These are phyloP conservation scores for Trametes hirsuta DNA, from an alignment of 1,284 basidiomycete genomes.

Conservation along the genomic window DNA sequence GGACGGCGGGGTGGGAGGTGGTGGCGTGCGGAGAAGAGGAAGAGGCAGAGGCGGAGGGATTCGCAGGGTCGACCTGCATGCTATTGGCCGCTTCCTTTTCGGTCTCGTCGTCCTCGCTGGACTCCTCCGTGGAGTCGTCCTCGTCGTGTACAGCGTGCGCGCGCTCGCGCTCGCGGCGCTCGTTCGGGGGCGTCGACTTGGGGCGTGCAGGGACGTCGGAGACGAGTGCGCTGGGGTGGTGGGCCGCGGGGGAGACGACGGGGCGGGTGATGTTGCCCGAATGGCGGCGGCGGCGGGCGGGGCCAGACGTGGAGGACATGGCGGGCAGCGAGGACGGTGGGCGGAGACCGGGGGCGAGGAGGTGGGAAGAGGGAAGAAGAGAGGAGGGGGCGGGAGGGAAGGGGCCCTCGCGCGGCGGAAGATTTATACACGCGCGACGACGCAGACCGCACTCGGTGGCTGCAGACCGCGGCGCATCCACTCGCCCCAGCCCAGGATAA, in stretches of 20 bases:
- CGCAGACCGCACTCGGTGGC: neutral
- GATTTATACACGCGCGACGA: neutral
- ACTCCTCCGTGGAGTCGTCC: slow-evolving; percentile 15
- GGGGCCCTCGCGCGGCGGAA: neutral
- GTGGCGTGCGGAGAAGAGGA: slow-evolving; percentile 20
- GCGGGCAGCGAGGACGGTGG: slow-evolving; percentile 2
- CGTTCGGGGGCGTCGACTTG: slow-evolving; percentile 41
- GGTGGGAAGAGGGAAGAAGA: neutral
- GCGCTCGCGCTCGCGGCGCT: slow-evolving; percentile 32
- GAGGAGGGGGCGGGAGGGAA: neutral
- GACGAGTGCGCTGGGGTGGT: slow-evolving; percentile 14
- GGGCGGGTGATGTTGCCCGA: slow-evolving; percentile 37
- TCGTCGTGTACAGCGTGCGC: slow-evolving; percentile 9
- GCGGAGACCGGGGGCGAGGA: neutral
- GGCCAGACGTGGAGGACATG: slow-evolving; percentile 22
- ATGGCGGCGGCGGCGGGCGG: slow-evolving; percentile 38
- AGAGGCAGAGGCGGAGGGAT: slow-evolving; percentile 17
- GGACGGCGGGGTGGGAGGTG: slow-evolving; percentile 17
- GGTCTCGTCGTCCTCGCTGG: slow-evolving; percentile 24
- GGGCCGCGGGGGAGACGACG: slow-evolving; percentile 25
- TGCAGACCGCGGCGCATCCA: no score
- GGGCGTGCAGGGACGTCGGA: slow-evolving; percentile 36
- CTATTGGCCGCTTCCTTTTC: slow-evolving; percentile 27
- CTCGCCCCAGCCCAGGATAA: no score
- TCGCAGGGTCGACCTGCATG: slow-evolving; percentile 32